Conservation (phyloP, 2,329 filamentous ascomycete genomes). For the Scytalidium sp. region DNA sequence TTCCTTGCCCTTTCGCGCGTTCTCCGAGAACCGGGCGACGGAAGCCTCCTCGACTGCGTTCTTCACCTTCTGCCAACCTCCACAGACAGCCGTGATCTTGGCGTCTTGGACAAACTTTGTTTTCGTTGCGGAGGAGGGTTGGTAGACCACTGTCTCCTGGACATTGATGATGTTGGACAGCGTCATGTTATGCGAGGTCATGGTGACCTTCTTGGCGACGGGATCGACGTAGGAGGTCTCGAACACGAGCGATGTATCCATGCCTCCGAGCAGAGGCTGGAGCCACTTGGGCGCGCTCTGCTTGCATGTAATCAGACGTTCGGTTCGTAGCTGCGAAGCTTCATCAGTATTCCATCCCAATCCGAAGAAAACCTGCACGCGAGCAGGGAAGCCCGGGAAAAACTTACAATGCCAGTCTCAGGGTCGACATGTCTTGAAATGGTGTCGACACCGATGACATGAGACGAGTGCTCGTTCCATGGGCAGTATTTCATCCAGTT, state of each 20-base stretch:
- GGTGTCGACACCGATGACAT: conserved; percentile 94
- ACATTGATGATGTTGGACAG: conserved; percentile 88
- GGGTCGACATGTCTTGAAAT: conserved; percentile 68
- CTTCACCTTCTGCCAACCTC: conserved; percentile 96
- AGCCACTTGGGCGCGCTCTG: conserved; percentile 78
- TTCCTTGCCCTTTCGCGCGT: conserved; percentile 84
- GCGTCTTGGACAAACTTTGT: conserved; percentile 89
- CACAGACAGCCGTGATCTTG: conserved; percentile 88
- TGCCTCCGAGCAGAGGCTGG: conserved; percentile 72
- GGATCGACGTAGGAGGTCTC: conserved; percentile 96
- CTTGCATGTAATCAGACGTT: conserved; percentile 63
- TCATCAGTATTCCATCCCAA: conserved; percentile 9
- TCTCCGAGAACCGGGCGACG: conserved; percentile 86
- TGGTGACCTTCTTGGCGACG: conserved; percentile 78
- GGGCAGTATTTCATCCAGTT: conserved; percentile 99
- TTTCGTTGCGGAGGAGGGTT: conserved; percentile 52
- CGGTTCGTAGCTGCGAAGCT: conserved; percentile 58
- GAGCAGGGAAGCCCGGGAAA: conserved; percentile 4
- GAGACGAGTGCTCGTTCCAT: conserved; percentile 98
- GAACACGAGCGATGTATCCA: conserved; percentile 83
- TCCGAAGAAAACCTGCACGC: neutral
- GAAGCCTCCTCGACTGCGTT: conserved; percentile 93
- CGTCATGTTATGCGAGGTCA: conserved; percentile 94
- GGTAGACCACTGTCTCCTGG: conserved; percentile 89
- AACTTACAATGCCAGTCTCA: conserved; percentile 62